phyloP scores from a whole-genome alignment of 371 early-diverging fungal species.

The Dinochytrium kinnereticum region DNA sequence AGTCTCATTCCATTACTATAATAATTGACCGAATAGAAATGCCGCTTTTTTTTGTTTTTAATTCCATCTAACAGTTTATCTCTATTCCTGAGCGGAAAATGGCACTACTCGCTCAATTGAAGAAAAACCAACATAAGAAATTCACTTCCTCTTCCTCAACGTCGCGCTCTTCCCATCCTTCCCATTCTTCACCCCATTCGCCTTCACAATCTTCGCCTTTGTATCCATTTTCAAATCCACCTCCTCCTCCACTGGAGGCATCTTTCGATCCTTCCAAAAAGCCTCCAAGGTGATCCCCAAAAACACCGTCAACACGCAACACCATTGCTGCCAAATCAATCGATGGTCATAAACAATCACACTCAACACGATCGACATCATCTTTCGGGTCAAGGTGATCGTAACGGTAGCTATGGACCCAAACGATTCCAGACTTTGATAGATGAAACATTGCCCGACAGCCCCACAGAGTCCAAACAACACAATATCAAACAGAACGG shows the following conservation, averaged over 20 bases:
- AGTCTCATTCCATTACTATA: too few relatives aligned
- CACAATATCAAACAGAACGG: constrained; percentile 79
- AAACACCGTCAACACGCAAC: constrained; percentile 86
- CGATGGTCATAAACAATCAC: constrained; percentile 87
- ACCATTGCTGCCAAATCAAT: constrained; percentile 84
- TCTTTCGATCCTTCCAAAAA: constrained; percentile 34
- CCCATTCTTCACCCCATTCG: too few relatives aligned
- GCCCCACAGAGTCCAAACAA: constrained; percentile 91
- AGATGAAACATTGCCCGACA: constrained; percentile 97
- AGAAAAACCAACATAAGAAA: too few relatives aligned
- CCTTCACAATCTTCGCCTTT: too few relatives aligned
- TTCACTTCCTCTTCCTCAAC: neutral
- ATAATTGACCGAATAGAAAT: too few relatives aligned
- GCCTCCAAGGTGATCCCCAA: constrained; percentile 61
- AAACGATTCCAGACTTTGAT: constrained; percentile 90
- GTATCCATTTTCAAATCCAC: constrained; percentile 5
- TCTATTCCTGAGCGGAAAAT: too few relatives aligned
- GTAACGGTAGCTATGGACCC: constrained; percentile 92
- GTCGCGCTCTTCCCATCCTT: too few relatives aligned
- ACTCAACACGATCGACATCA: constrained; percentile 92
- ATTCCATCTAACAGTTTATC: too few relatives aligned
- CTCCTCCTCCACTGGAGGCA: neutral
- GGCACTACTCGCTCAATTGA: too few relatives aligned
- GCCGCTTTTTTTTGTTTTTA: too few relatives aligned
- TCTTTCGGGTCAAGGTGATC: constrained; percentile 95